phyloP scores from a whole-genome alignment of 306 rosid genomes.

The Lathyrus sativus region DNA sequence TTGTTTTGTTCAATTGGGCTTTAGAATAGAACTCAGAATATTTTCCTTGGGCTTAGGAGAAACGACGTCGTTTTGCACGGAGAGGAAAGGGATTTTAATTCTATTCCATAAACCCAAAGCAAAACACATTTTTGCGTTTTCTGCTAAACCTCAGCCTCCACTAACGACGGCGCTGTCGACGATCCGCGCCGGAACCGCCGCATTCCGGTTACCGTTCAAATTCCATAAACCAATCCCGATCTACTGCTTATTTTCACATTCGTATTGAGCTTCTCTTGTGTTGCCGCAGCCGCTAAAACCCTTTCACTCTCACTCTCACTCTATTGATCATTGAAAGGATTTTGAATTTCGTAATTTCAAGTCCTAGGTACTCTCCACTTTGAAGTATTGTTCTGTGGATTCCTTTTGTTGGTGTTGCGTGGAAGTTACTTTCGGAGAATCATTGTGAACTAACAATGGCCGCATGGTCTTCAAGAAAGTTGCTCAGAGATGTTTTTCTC shows the following conservation, averaged over 20 bases:
- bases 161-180: constrained; percentile 23
- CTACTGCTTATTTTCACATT: background rate
- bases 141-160: constrained; percentile 12
- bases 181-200: constrained; percentile 24
- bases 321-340: background rate
- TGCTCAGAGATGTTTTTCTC: constrained; percentile 47
- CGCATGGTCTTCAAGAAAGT: constrained; percentile 63
- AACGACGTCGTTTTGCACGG: constrained; percentile 29
- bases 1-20: background rate
- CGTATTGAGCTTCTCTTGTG: background rate
- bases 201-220: constrained; percentile 15
- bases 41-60: background rate
- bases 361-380: background rate
- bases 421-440: constrained; percentile 29
- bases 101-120: constrained; percentile 8
- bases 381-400: constrained; percentile 20
- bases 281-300: background rate
- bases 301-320: background rate
- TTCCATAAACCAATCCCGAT: background rate
- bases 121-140: background rate
- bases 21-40: background rate
- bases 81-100: background rate
- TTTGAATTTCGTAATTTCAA: constrained; percentile 1
- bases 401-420: constrained; percentile 27
- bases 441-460: constrained; percentile 56